These are phyloP conservation scores for Macrolepiota dolichaula DNA, from an alignment of 768 basidiomycete genomes.

Conservation along the genomic window DNA sequence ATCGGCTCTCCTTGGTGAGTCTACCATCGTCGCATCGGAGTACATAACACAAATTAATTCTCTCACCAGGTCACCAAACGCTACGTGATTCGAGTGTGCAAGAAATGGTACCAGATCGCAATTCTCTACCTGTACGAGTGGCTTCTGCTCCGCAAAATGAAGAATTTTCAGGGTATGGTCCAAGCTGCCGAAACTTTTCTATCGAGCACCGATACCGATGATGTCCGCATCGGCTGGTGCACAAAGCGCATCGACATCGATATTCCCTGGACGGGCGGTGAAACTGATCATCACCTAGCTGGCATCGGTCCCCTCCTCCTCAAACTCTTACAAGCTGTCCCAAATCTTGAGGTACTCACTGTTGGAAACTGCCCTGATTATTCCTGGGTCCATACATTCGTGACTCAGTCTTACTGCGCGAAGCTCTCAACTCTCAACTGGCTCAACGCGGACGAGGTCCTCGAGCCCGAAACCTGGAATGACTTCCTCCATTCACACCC, in stretches of 20 bases:
- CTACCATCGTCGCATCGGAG: background rate
- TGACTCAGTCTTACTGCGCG: slow-evolving; percentile 1
- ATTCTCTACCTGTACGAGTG: slow-evolving; percentile 20
- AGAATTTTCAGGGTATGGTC: slow-evolving; percentile 11
- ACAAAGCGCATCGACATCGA: slow-evolving; percentile 20
- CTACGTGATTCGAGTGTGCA: slow-evolving; percentile 19
- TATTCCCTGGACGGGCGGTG: slow-evolving; percentile 10
- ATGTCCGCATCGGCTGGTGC: slow-evolving; percentile 18
- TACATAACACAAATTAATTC: background rate
- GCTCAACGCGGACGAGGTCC: slow-evolving; percentile 4
- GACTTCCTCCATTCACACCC: slow-evolving; percentile 15
- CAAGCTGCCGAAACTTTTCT: slow-evolving; percentile 5
- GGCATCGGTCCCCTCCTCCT: slow-evolving; percentile 7
- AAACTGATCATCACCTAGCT: slow-evolving; percentile 4
- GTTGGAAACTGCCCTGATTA: slow-evolving; percentile 14
- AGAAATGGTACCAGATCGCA: slow-evolving; percentile 20
- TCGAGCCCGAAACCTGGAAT: slow-evolving; percentile 11
- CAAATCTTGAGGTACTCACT: slow-evolving; percentile 20
- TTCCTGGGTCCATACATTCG: background rate
- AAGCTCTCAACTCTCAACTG: slow-evolving; percentile 18
- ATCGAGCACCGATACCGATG: background rate
- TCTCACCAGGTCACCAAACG: slow-evolving; percentile 16
- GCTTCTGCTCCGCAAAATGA: slow-evolving; percentile 15
- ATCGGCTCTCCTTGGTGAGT: slow-evolving; percentile 22
- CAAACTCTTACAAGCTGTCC: slow-evolving; percentile 13